Base-by-base conservation (phyloP, 345 rosid genomes). In the Heritiera littoralis region DNA sequence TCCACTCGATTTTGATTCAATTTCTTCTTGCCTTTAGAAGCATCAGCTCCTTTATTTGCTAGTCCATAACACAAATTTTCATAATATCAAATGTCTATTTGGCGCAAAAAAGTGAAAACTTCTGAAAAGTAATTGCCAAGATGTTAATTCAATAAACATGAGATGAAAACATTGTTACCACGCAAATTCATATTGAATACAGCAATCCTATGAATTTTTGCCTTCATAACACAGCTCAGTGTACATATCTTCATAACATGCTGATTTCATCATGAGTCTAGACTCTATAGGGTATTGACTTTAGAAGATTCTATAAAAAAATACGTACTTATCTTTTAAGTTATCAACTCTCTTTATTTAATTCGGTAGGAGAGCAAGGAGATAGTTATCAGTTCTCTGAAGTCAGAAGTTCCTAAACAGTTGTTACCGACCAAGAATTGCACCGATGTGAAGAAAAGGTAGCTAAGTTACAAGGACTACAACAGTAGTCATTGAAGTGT, bases 11-110 rank as follows among this genome's bases (percentile, higher is more conserved):
- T 43, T 43, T 43, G 45, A 40, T 40, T 40, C 45, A 43, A 59
- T 60, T 64, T 79, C 55, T 55, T 80, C 49, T 74, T 74, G 77
- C 35, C 77, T 72, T 80, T 63, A 46, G 82, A 78, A 70, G 83
- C 55, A 83, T 61, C 83, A 58, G 38, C 70, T 20, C 56, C 49
- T 72, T 58, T 68, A 54, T 54, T 76, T 72, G 48, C 78, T 76
- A 75, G 45, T 54, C 81, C 81, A 73, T 59, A 55, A 68, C 38
- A 61, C n/a, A 75, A 54, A 38, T 43, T 63, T 55, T 45, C 18
- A 49, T 8, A 45, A 23, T 52, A 48, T 70, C 43, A 77, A 43
- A 58, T 54, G 23, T 65, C 74, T 40, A 71, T 63, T 59, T 30
- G 60, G 32, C 3, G 72, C 32, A 1, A 56, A n/a, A 43, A 4